Evolutionary conservation across 108 stramenopile species (phyloP), one percentile per base, ranked within the genome.

Genomic region (Discostella pseudostelligera): DNA sequence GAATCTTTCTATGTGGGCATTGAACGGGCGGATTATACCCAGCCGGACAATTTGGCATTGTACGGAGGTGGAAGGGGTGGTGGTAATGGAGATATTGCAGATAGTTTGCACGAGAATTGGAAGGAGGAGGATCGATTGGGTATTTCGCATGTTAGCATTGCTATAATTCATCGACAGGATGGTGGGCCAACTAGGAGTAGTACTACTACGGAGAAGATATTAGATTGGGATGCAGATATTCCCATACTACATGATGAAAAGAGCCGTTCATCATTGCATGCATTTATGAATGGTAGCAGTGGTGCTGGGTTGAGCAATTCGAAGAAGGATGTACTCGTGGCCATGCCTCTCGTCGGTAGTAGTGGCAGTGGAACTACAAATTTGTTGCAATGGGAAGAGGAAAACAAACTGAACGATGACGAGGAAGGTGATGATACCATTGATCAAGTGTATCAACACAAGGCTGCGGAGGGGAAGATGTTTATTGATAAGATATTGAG

Each of bases 1-100:
- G 74, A 76, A 55, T 66, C 65, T 26, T 76, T 76, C 61, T 76
- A 76, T 59, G 74, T 76, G 14, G 74, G 74, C 1, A 76, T 76
- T 17, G 74, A 76, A 39, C 22, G 74, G 29, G 74, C 74, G 13
- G 74, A 76, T 68, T 76, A 76, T 42, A 44, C 74, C 16, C 46
- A 51, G 19, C 74, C 74, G 1, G 65, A 76, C 49, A 76, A 63
- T 60, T 56, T 58, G 24, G 74, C 68, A 25, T 68, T 76, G 42
- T 76, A 76, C 35, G 67, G 67, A 8, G 39, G 61, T 36, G 7
- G 20, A 59, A 2, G 7, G 17, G 44, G 7, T 17, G 5, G 7
- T 7, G 44, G 44, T 7, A 2, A 50, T 16, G 48, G 22, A 3
- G 48, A 50, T n/a, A n/a, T n/a, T n/a, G n/a, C n/a, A n/a, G n/a